Evolutionary conservation across 192 early-diverging fungal genomes (phyloP).

Genomic region (Mortierella antarctica): DNA sequence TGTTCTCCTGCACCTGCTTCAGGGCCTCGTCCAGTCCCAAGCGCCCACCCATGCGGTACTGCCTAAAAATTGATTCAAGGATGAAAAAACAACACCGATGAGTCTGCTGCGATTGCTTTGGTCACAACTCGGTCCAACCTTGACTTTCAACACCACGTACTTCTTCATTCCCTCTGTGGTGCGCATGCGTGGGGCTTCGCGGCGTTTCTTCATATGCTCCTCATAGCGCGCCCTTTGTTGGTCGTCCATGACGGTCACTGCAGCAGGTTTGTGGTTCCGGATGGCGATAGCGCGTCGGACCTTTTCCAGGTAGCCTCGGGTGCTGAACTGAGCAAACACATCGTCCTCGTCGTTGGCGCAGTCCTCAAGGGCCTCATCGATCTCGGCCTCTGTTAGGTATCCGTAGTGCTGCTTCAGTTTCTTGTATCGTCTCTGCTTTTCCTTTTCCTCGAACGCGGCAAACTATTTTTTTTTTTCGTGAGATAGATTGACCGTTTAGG

Average conservation of each 20-base stretch:
- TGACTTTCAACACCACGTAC: constrained; percentile 41
- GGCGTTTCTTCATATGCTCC: constrained; percentile 86
- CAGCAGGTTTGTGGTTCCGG: constrained; percentile 58
- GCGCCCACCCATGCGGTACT: constrained; percentile 81
- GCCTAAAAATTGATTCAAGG: constrained; percentile 33
- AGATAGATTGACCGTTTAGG: not conserved
- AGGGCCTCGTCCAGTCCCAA: constrained; percentile 90
- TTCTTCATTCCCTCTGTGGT: constrained; percentile 80
- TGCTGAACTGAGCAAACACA: constrained; percentile 87
- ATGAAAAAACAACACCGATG: not conserved
- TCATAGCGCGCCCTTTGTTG: constrained; percentile 90
- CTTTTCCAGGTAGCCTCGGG: constrained; percentile 75
- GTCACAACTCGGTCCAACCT: not conserved
- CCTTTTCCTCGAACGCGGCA: constrained; percentile 86
- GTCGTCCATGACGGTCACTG: constrained; percentile 72
- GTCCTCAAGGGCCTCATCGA: constrained; percentile 83
- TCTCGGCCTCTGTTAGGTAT: constrained; percentile 86
- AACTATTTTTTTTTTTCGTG: constrained; percentile 59
- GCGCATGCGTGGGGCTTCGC: constrained; percentile 81
- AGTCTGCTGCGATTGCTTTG: not conserved
- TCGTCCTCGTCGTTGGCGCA: constrained; percentile 89
- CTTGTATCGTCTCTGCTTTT: constrained; percentile 80
- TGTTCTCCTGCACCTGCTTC: constrained; percentile 84
- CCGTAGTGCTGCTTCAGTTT: constrained; percentile 84
- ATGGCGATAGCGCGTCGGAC: constrained; percentile 78